These are phyloP conservation scores for Maudiozyma bulderi DNA, from an alignment of 805 yeast species.

Conservation along the genomic window DNA sequence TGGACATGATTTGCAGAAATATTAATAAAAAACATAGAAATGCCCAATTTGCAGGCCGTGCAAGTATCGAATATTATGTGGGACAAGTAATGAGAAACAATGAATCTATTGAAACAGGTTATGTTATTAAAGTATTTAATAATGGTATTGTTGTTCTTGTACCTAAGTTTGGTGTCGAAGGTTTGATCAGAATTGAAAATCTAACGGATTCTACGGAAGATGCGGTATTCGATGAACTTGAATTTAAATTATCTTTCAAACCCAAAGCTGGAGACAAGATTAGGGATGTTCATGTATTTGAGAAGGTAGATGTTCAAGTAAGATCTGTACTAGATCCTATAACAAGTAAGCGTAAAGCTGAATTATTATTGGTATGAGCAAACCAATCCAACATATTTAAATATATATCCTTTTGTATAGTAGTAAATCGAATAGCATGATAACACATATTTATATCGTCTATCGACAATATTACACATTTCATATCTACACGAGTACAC, in stretches of 20 bases:
- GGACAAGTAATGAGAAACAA: constrained; percentile 93
- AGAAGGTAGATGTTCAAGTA: constrained; percentile 74
- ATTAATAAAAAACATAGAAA: constrained; percentile 92
- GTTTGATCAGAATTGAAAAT: constrained; percentile 73
- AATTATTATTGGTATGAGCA: constrained; percentile 46
- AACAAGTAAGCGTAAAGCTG: constrained; percentile 90
- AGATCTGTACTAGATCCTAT: constrained; percentile 73
- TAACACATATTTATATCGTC: background rate
- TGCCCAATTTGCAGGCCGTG: constrained; percentile 98
- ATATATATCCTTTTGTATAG: background rate
- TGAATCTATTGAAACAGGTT: constrained; percentile 77
- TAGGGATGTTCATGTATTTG: constrained; percentile 63
- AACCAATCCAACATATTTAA: background rate
- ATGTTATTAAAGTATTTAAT: constrained; percentile 81
- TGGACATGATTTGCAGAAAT: constrained; percentile 81
- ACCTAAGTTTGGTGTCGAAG: constrained; percentile 93
- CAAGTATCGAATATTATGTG: constrained; percentile 93
- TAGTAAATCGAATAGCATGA: background rate
- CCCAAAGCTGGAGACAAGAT: constrained; percentile 35
- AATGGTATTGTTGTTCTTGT: constrained; percentile 93
- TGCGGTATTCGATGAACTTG: constrained; percentile 67
- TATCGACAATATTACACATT: background rate
- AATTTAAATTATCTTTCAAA: constrained; percentile 53
- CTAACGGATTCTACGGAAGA: constrained; percentile 54
- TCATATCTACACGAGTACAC: no score